Base-by-base conservation (phyloP, 2,329 filamentous ascomycete species). In the Penicillium oxalicum region DNA sequence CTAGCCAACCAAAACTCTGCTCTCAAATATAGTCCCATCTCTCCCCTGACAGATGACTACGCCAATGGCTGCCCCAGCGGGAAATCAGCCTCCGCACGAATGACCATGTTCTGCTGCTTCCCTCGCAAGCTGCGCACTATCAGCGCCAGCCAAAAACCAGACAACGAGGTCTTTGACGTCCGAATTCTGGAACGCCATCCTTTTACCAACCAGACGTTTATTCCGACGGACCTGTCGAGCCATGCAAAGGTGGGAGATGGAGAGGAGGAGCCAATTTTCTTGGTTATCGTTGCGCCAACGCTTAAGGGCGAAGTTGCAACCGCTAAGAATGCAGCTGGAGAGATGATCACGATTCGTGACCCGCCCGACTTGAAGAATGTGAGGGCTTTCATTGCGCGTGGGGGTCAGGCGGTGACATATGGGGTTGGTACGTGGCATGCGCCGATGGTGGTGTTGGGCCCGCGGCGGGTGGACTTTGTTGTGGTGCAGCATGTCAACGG, bases 401-500 rank as follows among this genome's bases (percentile, higher is more conserved):
- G 82, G 2, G 77, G 79, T 25, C 89, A 95, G 72, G 91, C 89
- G 9, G 88, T 98, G 11, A 96, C 90, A 2, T 98, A 97, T 67
- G 89, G 81, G 1, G 83, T 87, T 1, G 93, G 89, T 4, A 96
- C 90, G 46, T 98, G 85, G 91, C 93, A 98, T 74, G 90, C 91
- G 52, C 93, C 93, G 0, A 97, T 98, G 91, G 87, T 90, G 11
- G 90, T 88, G 12, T 70, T 97, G 42, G 91, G 91, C 0, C 67
- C 71, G 39, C 71, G 74, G 46, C 77, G 83, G 18, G 75, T 96
- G 41, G 88, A 93, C 64, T 97, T 96, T 68, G 80, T 95, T 4
- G 91, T 97, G 2, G 80, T 87, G 57, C 91, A 97, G 73, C 93
- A 87, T 72, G 83, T 84, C 32, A 97, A 94, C 68, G 90, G 87